Base-by-base conservation (phyloP, 495 filamentous ascomycete species). In the Penicillium soppii region DNA sequence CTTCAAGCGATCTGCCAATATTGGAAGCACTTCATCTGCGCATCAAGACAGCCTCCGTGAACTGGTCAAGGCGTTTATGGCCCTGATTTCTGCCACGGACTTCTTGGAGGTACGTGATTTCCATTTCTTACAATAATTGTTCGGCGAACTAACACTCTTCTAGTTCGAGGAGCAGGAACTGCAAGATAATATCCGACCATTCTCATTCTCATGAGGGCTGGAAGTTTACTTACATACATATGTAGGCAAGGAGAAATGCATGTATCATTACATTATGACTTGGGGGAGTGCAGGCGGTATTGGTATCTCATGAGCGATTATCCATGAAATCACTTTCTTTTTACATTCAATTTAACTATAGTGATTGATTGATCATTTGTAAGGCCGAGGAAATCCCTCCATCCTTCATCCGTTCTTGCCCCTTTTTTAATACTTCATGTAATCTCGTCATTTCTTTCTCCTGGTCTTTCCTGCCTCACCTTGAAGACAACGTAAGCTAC, bases 1-100 rank as follows among this genome's bases (percentile, higher is more conserved):
- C n/a, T 89, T 97, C 62, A 99, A 99, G 70, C 79, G 90, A 39
- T 87, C 86, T 63, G 90, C 89, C 1, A 87, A 85, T 32, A 88
- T 96, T 51, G 90, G 90, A 2, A 59, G 63, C 19, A 58, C 63
- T 10, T 55, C 62, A 50, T 56, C 68, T 32, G 71, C 74, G 20
- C 67, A 72, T 35, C 67, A 70, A 5, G 55, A 63, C 16, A 59
- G 67, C 13, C 61, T 87, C 33, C 66, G 64, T 9, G 76, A 82
- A 30, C 61, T 88, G 42, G 80, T 82, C 50, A 82, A 85, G 59
- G 73, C 82, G 15, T 85, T 82, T 51, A 78, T 81, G 49, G 68
- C 79, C 16, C 67, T 87, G 10, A 73, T 88, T 47, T 61, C 75
- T 16, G 76, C 80, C 23, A 81, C 81, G n/a, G 75, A 76, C 27